A percentile compares a stretch with the other conserved stretches of the same genome.
Evolutionary conservation across 1,139 yeast genomes (phyloP).

Genomic region (Pichia sp.): DNA sequence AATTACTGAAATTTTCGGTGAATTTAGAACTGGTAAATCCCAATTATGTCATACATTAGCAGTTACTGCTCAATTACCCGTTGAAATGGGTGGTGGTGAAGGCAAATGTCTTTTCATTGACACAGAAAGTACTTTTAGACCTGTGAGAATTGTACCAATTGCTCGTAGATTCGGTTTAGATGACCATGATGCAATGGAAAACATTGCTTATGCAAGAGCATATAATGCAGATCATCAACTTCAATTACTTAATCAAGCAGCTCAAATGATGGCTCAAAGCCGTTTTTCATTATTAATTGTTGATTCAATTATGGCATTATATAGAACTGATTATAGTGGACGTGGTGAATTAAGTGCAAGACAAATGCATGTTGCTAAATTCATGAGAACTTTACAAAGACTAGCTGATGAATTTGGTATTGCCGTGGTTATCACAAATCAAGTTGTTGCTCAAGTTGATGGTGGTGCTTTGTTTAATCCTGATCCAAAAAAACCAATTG

Average conservation of each 20-base stretch:
- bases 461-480: constrained; percentile 84
- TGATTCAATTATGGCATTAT: constrained; percentile 93
- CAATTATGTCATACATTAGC: constrained; percentile 96
- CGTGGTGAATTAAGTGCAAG: constrained; percentile 95
- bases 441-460: constrained; percentile 97
- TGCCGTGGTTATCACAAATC: constrained; percentile 97
- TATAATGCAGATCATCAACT: constrained; percentile 95
- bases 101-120: constrained; percentile 95
- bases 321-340: constrained; percentile 92
- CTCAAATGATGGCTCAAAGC: constrained; percentile 93
- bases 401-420: constrained; percentile 97
- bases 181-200: constrained; percentile 91
- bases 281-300: constrained; percentile 77
- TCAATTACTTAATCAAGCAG: constrained; percentile 80
- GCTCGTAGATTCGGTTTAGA: constrained; percentile 89
- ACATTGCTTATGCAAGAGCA: constrained; percentile 96
- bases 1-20: constrained; percentile 94
- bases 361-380: constrained; percentile 90
- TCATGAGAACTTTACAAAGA: constrained; percentile 84
- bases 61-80: constrained; percentile 92
- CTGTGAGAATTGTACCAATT: constrained; percentile 80
- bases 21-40: constrained; percentile 95
- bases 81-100: constrained; percentile 98
- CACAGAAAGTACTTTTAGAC: constrained; percentile 95
- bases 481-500: constrained; percentile 98